Conservation (phyloP, 768 basidiomycete species). For the Postia placenta region DNA sequence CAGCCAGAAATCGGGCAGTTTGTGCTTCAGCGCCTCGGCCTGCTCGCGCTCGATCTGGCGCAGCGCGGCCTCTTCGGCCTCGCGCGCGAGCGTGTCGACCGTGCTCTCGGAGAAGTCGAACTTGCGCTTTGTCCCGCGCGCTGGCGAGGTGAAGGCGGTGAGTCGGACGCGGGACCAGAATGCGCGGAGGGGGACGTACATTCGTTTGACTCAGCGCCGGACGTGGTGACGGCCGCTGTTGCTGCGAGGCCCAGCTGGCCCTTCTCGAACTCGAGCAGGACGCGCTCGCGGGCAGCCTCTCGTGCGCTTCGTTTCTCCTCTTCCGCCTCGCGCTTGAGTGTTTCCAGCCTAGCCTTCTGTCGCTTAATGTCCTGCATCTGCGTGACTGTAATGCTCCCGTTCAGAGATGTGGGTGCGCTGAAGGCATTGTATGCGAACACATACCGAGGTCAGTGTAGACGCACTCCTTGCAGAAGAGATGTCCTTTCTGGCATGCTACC, state of each 20-base stretch:
- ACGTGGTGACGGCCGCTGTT: slow-evolving; percentile 33
- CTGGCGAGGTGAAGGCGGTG: slow-evolving; percentile 28
- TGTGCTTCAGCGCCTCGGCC: slow-evolving; percentile 76
- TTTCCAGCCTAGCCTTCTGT: slow-evolving; percentile 77
- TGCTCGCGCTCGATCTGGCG: slow-evolving; percentile 80
- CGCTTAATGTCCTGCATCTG: slow-evolving; percentile 92
- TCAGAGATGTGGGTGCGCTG: slow-evolving; percentile 3
- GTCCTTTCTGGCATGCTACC: slow-evolving; percentile 77
- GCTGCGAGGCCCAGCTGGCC: slow-evolving; percentile 71
- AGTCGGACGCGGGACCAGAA: not conserved
- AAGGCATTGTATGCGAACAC: slow-evolving; percentile 28
- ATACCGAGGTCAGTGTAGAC: slow-evolving; percentile 77
- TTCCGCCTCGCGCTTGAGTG: slow-evolving; percentile 72
- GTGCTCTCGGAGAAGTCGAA: slow-evolving; percentile 74
- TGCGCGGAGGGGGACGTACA: slow-evolving; percentile 11
- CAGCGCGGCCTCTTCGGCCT: slow-evolving; percentile 87
- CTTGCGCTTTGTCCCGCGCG: slow-evolving; percentile 71
- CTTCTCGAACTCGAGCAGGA: slow-evolving; percentile 84
- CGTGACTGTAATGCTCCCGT: slow-evolving; percentile 61
- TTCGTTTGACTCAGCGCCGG: slow-evolving; percentile 33
- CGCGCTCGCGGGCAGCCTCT: slow-evolving; percentile 79
- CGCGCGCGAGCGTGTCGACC: slow-evolving; percentile 63
- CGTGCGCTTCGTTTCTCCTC: slow-evolving; percentile 65
- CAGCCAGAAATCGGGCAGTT: slow-evolving; percentile 97
- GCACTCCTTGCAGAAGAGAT: slow-evolving; percentile 96